Base-by-base conservation (phyloP, 306 rosid species). In the Prunus padus region DNA sequence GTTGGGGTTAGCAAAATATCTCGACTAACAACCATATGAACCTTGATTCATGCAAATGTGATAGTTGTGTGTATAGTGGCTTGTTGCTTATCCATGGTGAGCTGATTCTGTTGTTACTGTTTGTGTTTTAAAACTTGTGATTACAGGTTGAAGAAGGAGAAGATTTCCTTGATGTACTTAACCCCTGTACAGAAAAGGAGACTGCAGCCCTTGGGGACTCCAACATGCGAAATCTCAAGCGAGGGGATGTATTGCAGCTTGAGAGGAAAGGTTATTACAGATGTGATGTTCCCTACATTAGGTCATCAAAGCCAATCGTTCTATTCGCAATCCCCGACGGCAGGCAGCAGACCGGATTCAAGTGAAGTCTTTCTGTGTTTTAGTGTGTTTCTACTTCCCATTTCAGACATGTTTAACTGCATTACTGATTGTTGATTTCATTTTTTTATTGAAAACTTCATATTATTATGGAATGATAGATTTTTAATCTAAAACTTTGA, bases 211-310 rank as follows among this genome's bases (percentile, higher is more conserved):
- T 90, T 59, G 97, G 96, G 70, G 97, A 95, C 64, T 77, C 97
- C 52, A 90, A 95, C 84, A 83, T 95, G 88, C 84, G 97, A 69
- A 92, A 84, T 78, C 76, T 95, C 47, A 78, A 90, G 85, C 82
- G 81, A 20, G 97, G 97, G 28, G 97, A 95, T 8, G 1, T 89
- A 64, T 77, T 95, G 91, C 99, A 92, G 86, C 89, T 92, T 71
- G 99, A 95, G 89, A 84, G 99, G 80, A 92, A 92, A 75, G 97
- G 97, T n/a, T 95, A 92, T 70, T 92, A 89, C 86, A 87, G 88
- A 83, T 90, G 99, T 57, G 99, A 95, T 81, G 92, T 69, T 63
- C 96, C 98, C 50, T 89, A 86, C 74, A 4, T 89, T 52, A 82
- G 90, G 51, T 80, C 91, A 26, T 87, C 95, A 65, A 89, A 87